phyloP scores from a whole-genome alignment of 345 rosid genomes.

The Lenwebbia sp. region DNA sequence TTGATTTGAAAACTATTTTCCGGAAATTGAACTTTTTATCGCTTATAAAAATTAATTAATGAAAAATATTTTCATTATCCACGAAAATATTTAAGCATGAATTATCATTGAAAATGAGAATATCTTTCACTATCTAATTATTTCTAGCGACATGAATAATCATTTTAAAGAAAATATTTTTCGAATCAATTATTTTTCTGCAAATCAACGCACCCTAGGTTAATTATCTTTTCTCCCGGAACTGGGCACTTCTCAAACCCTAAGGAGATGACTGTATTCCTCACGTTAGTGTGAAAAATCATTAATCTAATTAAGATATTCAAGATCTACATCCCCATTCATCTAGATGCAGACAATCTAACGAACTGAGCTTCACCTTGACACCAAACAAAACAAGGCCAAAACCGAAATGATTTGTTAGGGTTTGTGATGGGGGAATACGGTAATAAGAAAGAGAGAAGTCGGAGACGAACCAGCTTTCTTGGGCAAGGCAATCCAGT shows the following conservation, averaged over 20 bases:
- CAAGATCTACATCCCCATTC: background rate
- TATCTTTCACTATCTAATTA: no score
- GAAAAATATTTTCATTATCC: no score
- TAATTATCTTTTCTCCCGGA: background rate
- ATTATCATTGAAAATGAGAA: no score
- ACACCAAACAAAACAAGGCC: background rate
- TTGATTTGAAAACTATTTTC: no score
- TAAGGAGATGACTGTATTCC: background rate
- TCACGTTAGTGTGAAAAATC: background rate
- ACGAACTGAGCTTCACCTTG: background rate
- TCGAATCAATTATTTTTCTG: no score
- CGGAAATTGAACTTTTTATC: no score
- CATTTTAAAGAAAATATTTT: no score
- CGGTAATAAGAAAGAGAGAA: background rate
- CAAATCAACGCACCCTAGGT: background rate
- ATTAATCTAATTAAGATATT: background rate
- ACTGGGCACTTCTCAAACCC: background rate
- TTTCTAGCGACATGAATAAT: no score
- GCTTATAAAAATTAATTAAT: no score
- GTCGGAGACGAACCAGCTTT: slow-evolving; percentile 32
- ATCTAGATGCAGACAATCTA: background rate
- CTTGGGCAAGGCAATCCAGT: slow-evolving; percentile 51
- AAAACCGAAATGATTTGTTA: background rate
- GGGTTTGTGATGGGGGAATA: background rate
- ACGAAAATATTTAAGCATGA: no score